A percentile compares a stretch with the other conserved stretches of the same genome.
Evolutionary conservation across 2,329 filamentous ascomycete genomes (phyloP).

Genomic region (Alternaria sp.): DNA sequence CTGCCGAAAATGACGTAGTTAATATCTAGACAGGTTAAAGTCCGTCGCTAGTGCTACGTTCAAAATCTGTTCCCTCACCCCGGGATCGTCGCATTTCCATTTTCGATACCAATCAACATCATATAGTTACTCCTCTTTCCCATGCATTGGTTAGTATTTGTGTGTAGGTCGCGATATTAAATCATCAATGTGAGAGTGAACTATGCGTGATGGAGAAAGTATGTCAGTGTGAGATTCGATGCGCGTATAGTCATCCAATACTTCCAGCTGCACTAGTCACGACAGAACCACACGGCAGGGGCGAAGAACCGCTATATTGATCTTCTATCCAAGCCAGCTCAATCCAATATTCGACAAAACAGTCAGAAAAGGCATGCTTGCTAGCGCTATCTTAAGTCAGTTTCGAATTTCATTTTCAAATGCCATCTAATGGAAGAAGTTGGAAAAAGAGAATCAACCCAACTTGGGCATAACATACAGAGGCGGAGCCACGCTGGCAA

Average conservation of each 20-base stretch:
- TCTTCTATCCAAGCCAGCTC: constrained; percentile 1
- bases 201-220: background rate
- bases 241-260: background rate
- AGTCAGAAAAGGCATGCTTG: background rate
- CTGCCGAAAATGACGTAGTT: background rate
- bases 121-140: background rate
- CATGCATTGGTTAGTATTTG: background rate
- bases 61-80: background rate
- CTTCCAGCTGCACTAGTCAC: background rate
- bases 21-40: background rate
- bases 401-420: background rate
- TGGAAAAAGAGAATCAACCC: background rate
- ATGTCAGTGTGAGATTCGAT: background rate
- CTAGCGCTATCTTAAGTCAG: background rate
- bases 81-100: background rate
- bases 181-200: background rate
- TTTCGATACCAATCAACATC: background rate
- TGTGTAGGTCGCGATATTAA: background rate
- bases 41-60: background rate
- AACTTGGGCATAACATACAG: background rate
- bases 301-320: background rate
- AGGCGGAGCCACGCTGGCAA: background rate
- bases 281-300: background rate
- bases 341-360: background rate
- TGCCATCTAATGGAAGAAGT: background rate